Base-by-base conservation (phyloP, 345 rosid species). In the Cardamine occulta region DNA sequence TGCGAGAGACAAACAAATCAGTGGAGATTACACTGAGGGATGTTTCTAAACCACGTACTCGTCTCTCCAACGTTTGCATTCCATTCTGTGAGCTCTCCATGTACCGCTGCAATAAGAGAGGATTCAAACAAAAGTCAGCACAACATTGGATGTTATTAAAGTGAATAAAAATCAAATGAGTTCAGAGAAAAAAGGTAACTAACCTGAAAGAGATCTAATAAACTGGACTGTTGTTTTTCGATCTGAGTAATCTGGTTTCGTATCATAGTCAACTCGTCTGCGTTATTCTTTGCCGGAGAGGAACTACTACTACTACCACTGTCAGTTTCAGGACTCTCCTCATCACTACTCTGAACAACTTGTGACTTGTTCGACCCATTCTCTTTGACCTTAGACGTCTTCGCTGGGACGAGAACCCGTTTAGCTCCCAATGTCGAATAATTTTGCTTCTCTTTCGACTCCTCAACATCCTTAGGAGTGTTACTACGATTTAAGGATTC, bases 21-120 rank as follows among this genome's bases (percentile, higher is more conserved):
- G 85, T 81, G 17, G 97, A 95, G 65, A 95, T 90, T 60, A 90
- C 97, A 40, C 87, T 92, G 67, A 95, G 74, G 51, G 96, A 91
- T 90, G 89, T 90, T 82, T 95, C 99, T 76, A 95, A 79, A 59
- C 93, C 89, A 47, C 84, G 85, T 15, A 92, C 93, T 29, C 99
- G 93, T 39, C 89, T 81, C 89, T 89, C 97, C 47, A 95, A 82
- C 66, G 93, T 89, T 65, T 81, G 87, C 70, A 95, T 86, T 75
- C 93, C 99, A 42, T 63, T 88, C 84, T 90, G 90, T n/a, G 97
- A 89, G 68, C 91, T 88, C 80, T 96, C 97, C 28, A 90, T 92
- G 72, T 86, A 95, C 81, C 86, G 80, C 99, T 95, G 72, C 9
- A 80, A 66, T 68, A 49, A 18, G n/a, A 31, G 69, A 34, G 14